Percentiles rank a stretch among this genome's conserved stretches.
Conservation (phyloP, 805 yeast genomes). For the Candida montana region DNA sequence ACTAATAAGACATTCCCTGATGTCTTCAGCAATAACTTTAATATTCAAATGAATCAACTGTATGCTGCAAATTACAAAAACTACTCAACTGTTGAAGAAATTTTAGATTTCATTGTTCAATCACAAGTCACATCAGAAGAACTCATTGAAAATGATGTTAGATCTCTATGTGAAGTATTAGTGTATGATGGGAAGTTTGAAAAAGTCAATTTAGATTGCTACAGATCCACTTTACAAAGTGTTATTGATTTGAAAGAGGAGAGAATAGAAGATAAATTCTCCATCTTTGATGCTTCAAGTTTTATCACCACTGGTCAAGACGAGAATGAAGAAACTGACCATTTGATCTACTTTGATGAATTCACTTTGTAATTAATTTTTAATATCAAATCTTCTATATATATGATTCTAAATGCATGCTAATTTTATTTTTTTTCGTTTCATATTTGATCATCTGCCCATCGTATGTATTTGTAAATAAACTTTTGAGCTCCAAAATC, state of each 20-base stretch:
- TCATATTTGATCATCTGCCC: slow-evolving; percentile 8
- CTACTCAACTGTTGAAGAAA: slow-evolving; percentile 67
- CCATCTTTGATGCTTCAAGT: slow-evolving; percentile 39
- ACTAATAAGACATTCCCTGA: slow-evolving; percentile 73
- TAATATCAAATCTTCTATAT: not conserved
- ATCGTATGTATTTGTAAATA: slow-evolving; percentile 32
- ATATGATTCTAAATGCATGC: not conserved
- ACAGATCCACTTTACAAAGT: slow-evolving; percentile 80
- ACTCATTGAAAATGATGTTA: slow-evolving; percentile 63
- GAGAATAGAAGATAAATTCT: slow-evolving; percentile 26
- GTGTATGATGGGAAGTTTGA: slow-evolving; percentile 85
- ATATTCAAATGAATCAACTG: slow-evolving; percentile 27
- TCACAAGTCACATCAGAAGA: slow-evolving; percentile 81
- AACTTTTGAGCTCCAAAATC: slow-evolving; percentile 77
- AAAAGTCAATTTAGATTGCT: slow-evolving; percentile 52
- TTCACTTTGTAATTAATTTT: slow-evolving; percentile 30
- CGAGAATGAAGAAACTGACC: slow-evolving; percentile 28
- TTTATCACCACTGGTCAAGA: slow-evolving; percentile 33
- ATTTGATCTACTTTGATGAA: slow-evolving; percentile 43
- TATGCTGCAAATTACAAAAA: slow-evolving; percentile 56
- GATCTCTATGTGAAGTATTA: slow-evolving; percentile 81
- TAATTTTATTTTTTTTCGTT: not conserved
- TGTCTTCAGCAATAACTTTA: slow-evolving; percentile 41
- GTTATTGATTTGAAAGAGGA: slow-evolving; percentile 55
- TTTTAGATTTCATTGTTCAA: slow-evolving; percentile 64